phyloP scores from a whole-genome alignment of 2,329 filamentous ascomycete genomes.

The Aspergillus sp. region DNA sequence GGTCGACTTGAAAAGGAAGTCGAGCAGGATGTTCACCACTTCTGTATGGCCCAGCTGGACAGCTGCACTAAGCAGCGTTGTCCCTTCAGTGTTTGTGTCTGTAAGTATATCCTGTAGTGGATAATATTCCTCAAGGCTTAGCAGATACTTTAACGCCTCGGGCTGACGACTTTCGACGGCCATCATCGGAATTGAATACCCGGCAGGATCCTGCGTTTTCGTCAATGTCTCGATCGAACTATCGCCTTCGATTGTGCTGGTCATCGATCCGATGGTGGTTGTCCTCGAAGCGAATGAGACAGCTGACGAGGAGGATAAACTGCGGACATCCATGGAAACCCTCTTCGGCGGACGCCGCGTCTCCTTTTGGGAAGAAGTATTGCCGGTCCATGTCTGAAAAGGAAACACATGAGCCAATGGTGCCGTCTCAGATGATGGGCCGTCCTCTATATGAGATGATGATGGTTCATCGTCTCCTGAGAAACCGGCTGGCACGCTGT shows the following conservation, averaged over 20 bases:
- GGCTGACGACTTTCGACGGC: conserved; percentile 66
- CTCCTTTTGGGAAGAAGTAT: conserved; percentile 33
- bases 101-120: conserved; percentile 63
- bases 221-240: conserved; percentile 65
- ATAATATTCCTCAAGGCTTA: conserved; percentile 71
- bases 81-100: conserved; percentile 83
- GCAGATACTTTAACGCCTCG: conserved; percentile 68
- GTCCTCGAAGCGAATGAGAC: conserved; percentile 76
- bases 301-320: conserved; percentile 78
- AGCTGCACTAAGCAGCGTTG: conserved; percentile 80
- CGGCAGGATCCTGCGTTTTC: conserved; percentile 54
- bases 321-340: conserved; percentile 84
- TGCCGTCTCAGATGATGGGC: conserved; percentile 18
- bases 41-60: conserved; percentile 74
- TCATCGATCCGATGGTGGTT: conserved; percentile 66
- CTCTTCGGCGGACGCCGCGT: conserved; percentile 59
- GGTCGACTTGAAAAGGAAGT: conserved; percentile 57
- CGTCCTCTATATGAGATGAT: not conserved
- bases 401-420: conserved; percentile 79
- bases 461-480: not conserved
- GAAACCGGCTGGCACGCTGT: conserved; percentile 13
- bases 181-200: conserved; percentile 87
- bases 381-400: conserved; percentile 60
- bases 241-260: conserved; percentile 73
- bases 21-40: conserved; percentile 67